Conservation (phyloP, 2,329 filamentous ascomycete species). For the Calonectria pseudoreteaudii region DNA sequence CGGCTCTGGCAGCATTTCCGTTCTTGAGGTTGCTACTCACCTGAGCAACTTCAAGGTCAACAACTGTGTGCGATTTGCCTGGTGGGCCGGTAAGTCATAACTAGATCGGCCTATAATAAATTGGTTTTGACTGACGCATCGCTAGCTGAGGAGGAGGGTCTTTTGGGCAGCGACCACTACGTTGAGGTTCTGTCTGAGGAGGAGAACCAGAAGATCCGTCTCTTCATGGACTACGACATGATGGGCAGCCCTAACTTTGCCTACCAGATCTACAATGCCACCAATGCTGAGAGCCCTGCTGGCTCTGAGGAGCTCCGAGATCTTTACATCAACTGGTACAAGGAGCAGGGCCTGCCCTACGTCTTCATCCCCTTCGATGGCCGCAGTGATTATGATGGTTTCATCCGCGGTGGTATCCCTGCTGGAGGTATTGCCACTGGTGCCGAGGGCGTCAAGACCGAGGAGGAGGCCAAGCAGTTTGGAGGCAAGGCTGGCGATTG, state of each 20-base stretch:
- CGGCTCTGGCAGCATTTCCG: conserved; percentile 73
- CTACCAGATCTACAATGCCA: conserved; percentile 78
- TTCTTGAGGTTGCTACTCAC: conserved; percentile 73
- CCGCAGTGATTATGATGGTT: conserved; percentile 83
- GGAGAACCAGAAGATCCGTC: conserved; percentile 72
- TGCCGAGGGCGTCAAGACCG: conserved; percentile 81
- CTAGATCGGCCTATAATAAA: neutral
- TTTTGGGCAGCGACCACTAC: conserved; percentile 73
- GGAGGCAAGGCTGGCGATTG: conserved; percentile 75
- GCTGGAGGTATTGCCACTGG: conserved; percentile 82
- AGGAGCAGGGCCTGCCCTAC: conserved; percentile 70
- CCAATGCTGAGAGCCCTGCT: conserved; percentile 75
- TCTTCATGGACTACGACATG: conserved; percentile 80
- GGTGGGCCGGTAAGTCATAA: conserved; percentile 62
- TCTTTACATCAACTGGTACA: conserved; percentile 77
- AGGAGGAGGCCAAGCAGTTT: conserved; percentile 73
- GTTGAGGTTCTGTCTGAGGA: conserved; percentile 63
- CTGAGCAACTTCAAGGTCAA: conserved; percentile 68
- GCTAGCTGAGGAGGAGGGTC: conserved; percentile 72
- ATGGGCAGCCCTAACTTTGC: conserved; percentile 74
- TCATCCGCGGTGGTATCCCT: conserved; percentile 79
- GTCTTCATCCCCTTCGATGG: conserved; percentile 82
- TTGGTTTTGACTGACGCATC: neutral
- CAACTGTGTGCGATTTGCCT: conserved; percentile 75
- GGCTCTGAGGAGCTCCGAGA: conserved; percentile 78